Percentiles rank a stretch among this genome's conserved stretches.
phyloP scores from a whole-genome alignment of 805 yeast species.

The Ogataea naganishii region DNA sequence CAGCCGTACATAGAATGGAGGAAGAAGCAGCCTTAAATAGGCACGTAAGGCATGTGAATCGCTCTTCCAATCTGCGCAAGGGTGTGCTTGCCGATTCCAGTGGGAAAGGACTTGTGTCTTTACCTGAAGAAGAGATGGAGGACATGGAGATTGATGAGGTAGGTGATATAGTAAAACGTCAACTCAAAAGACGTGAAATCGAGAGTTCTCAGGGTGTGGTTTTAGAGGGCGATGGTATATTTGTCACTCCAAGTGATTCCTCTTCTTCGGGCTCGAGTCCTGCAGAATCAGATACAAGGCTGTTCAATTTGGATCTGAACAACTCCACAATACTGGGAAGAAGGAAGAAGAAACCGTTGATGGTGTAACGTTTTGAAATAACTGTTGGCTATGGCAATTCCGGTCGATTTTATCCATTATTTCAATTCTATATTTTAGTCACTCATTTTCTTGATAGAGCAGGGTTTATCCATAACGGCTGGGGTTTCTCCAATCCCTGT shows the following conservation, averaged over 20 bases:
- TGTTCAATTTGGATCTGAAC: constrained; percentile 37
- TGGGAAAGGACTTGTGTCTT: constrained; percentile 5
- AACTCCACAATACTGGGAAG: constrained; percentile 49
- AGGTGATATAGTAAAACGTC: constrained; percentile 6
- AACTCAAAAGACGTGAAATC: constrained; percentile 6
- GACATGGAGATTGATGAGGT: constrained; percentile 6
- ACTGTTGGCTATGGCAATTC: background rate
- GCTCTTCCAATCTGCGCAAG: too few species aligned
- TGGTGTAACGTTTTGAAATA: constrained; percentile 2
- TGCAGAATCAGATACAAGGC: constrained; percentile 7
- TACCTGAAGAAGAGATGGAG: constrained; percentile 13
- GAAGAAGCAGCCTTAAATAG: constrained; percentile 32
- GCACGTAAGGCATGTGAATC: too few species aligned
- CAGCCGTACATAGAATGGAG: constrained; percentile 53
- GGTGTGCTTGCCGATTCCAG: constrained; percentile 2
- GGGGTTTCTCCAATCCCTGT: too few species aligned
- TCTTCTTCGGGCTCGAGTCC: constrained; percentile 5
- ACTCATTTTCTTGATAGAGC: too few species aligned
- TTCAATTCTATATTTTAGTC: too few species aligned
- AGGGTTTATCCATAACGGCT: too few species aligned
- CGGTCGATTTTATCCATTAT: too few species aligned
- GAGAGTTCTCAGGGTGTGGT: constrained; percentile 11
- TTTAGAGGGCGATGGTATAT: constrained; percentile 5
- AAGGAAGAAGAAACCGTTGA: constrained; percentile 19
- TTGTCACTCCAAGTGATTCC: background rate